Base-by-base conservation (phyloP, 805 yeast species). In the Candida silvatica region DNA sequence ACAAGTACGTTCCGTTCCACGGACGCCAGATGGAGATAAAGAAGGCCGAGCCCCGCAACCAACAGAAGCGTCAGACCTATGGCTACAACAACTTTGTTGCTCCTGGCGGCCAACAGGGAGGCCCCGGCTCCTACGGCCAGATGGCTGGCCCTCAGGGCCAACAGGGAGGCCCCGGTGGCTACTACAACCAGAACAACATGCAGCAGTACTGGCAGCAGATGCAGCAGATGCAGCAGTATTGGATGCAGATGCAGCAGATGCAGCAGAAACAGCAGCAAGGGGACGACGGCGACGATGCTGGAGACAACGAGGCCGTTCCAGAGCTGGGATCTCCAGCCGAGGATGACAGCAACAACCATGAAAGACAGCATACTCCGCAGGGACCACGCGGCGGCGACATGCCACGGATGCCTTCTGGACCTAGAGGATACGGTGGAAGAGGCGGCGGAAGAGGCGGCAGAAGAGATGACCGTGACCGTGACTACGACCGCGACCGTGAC, bases 1-100 rank as follows among this genome's bases (percentile, higher is more conserved):
- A 80, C 57, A 82, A 81, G 58, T 86, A 77, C 52, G 71, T 90
- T 44, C 76, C 78, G 38, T 77, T 90, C 49, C 87, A 86, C 52
- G 96, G 95, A 32, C 84, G 81, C 51, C 70, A 79, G 37, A 80
- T 82, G 74, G 92, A 82, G 58, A 83, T 82, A 41, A 82, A 82
- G 52, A 71, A 86, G 54, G 92, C 92, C 3, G 88, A 79, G 54
- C 88, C 90, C 47, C 71, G 90, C 58, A 79, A 78, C 45, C 80
- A 73, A 55, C 85, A 79, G 30, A 32, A 36, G 29, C 7, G 31
- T 11, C 36, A 33, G 27, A 27, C 12, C 7, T 33, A 27, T 15
- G 36, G 24, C 7, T 22, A 22, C 37, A 54, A 43, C 52, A 53
- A 41, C 57, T 52, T 37, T 62, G 57, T 22, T 22, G 24, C 24